Evolutionary conservation across 177 flowering plant species (phyloP).

Genomic region (Vitis hybrid): DNA sequence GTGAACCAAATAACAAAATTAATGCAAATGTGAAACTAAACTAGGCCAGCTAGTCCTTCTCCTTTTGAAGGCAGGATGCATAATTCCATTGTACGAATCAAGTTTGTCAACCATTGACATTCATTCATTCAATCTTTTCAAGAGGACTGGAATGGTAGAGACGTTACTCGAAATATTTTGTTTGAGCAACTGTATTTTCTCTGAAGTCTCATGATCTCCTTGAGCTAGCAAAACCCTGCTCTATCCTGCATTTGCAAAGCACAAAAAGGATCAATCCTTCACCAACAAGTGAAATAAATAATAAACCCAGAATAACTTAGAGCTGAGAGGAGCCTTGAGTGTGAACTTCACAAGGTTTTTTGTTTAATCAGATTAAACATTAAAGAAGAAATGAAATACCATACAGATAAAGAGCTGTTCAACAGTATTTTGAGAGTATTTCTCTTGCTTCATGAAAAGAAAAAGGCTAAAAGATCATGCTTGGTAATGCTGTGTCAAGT

Average conservation of each 20-base stretch:
- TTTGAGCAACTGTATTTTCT: conserved; percentile 47
- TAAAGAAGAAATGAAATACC: too few relatives aligned
- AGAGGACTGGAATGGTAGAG: conserved; percentile 44
- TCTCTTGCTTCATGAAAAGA: too few relatives aligned
- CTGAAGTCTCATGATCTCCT: conserved; percentile 32
- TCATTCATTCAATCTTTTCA: conserved; percentile 67
- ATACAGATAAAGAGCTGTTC: too few relatives aligned
- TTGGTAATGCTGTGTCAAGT: too few relatives aligned
- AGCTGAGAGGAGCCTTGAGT: not conserved
- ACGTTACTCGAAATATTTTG: conserved; percentile 52
- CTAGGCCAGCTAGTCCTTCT: conserved; percentile 28
- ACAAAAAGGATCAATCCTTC: conserved; percentile 2
- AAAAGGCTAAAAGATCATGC: too few relatives aligned
- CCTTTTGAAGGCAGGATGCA: conserved; percentile 57
- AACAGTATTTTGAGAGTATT: too few relatives aligned
- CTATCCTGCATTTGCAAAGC: conserved; percentile 23
- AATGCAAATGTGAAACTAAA: too few relatives aligned
- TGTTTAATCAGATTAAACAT: too few relatives aligned
- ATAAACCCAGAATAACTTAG: not conserved
- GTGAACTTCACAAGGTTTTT: not conserved
- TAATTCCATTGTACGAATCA: conserved; percentile 32
- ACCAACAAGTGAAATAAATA: not conserved
- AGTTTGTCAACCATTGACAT: conserved; percentile 57
- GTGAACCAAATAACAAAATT: too few relatives aligned
- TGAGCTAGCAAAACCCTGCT: conserved; percentile 9